Percentiles rank a stretch among this genome's conserved stretches.
Evolutionary conservation across 31 red algal species (phyloP).

Genomic region (Bonnemaisonia californica): DNA sequence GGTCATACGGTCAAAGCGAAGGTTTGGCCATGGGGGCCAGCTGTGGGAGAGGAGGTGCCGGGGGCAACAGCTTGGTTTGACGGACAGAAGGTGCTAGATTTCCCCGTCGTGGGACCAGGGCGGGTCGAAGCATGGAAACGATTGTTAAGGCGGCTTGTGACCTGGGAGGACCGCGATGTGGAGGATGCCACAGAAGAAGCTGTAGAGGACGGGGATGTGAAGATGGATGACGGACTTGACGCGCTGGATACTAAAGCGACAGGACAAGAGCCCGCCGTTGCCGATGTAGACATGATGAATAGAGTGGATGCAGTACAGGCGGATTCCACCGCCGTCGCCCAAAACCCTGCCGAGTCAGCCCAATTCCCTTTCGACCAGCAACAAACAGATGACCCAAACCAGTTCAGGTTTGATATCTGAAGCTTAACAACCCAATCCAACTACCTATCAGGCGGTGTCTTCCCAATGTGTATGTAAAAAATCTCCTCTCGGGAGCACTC

Average conservation of each 20-base stretch:
- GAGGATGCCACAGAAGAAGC: not conserved
- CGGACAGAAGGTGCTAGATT: slow-evolving; percentile 56
- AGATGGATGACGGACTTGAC: not conserved
- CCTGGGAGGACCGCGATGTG: slow-evolving; percentile 1
- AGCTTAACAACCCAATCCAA: not conserved
- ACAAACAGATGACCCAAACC: not conserved
- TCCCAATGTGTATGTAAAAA: too few relatives aligned
- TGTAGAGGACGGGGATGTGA: not conserved
- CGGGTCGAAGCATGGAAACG: slow-evolving; percentile 55
- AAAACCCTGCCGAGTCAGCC: not conserved
- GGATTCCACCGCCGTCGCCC: not conserved
- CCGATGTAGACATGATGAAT: not conserved
- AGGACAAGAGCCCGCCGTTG: not conserved
- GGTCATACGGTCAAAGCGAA: slow-evolving; percentile 53
- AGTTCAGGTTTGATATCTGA: not conserved
- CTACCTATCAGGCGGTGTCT: too few relatives aligned
- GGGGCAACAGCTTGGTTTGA: slow-evolving; percentile 62
- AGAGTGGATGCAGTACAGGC: not conserved
- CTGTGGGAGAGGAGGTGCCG: slow-evolving; percentile 56
- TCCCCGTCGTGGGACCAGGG: slow-evolving; percentile 43
- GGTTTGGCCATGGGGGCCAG: slow-evolving; percentile 67
- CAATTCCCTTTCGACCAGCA: not conserved
- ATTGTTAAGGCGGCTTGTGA: slow-evolving; percentile 48
- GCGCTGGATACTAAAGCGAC: not conserved
- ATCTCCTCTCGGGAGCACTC: too few relatives aligned